phyloP scores from a whole-genome alignment of 2,329 filamentous ascomycete genomes.

The Cordyceps javanica region DNA sequence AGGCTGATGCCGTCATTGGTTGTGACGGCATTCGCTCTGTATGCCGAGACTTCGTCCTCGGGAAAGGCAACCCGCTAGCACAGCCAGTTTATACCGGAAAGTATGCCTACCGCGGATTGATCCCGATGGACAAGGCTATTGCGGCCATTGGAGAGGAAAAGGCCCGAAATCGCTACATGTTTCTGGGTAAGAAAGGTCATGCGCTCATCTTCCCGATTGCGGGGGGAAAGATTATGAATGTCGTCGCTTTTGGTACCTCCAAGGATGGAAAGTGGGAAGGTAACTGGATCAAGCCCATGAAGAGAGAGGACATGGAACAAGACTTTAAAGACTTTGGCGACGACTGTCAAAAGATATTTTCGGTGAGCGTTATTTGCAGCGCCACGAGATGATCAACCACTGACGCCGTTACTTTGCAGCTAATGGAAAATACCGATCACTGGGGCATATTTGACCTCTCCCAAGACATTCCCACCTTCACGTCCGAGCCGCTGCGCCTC shows the following conservation, averaged over 20 bases:
- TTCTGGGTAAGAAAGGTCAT: constrained; percentile 45
- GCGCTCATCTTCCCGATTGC: constrained; percentile 54
- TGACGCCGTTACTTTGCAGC: background rate
- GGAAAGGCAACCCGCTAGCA: constrained; percentile 29
- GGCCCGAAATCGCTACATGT: constrained; percentile 24
- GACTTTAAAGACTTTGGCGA: constrained; percentile 11
- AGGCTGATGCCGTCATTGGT: constrained; percentile 43
- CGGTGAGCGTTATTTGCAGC: background rate
- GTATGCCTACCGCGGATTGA: constrained; percentile 47
- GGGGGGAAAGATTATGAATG: constrained; percentile 49
- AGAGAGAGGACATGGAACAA: constrained; percentile 4
- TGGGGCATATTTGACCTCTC: constrained; percentile 13
- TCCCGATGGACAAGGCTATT: constrained; percentile 45
- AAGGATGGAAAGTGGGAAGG: constrained; percentile 12
- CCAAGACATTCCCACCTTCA: constrained; percentile 8
- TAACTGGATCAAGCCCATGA: constrained; percentile 10
- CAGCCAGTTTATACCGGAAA: constrained; percentile 44
- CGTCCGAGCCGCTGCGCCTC: constrained; percentile 3
- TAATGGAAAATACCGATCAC: constrained; percentile 12
- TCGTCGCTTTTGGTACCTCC: constrained; percentile 39
- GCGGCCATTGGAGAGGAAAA: constrained; percentile 37
- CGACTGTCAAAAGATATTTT: constrained; percentile 11
- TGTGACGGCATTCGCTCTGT: constrained; percentile 60
- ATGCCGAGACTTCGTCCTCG: constrained; percentile 43
- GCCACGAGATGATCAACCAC: background rate